phyloP scores from a whole-genome alignment of 257 asterid species.

The Nicotiana tabacum region DNA sequence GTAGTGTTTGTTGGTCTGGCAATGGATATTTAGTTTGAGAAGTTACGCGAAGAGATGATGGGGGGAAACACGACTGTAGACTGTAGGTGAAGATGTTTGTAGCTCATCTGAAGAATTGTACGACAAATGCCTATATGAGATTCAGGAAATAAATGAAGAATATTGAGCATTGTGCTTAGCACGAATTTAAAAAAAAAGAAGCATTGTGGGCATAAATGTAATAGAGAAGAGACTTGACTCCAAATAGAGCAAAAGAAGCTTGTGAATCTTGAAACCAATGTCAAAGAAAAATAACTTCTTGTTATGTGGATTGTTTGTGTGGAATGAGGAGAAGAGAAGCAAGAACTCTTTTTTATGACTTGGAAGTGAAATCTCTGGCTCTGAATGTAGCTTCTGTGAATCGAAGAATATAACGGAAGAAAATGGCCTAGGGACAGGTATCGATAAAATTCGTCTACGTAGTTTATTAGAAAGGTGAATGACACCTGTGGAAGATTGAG shows the following conservation, averaged over 20 bases:
- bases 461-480: not conserved
- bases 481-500: not conserved
- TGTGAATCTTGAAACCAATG: no score
- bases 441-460: not conserved
- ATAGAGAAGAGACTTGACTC: no score
- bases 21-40: not conserved
- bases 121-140: not conserved
- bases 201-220: no score
- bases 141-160: not conserved
- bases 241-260: no score
- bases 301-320: no score
- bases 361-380: not conserved
- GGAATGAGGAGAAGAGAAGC: no score
- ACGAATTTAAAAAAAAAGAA: not conserved
- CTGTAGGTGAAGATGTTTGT: conserved; percentile 9
- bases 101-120: conserved; percentile 1
- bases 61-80: not conserved
- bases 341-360: no score
- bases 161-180: not conserved
- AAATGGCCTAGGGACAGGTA: conserved; percentile 8
- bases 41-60: not conserved
- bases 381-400: not conserved
- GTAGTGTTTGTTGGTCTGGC: not conserved
- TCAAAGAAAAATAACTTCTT: no score
- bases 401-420: not conserved